Base-by-base conservation (phyloP, 805 yeast genomes). In the Jamesozyma rosinii region DNA sequence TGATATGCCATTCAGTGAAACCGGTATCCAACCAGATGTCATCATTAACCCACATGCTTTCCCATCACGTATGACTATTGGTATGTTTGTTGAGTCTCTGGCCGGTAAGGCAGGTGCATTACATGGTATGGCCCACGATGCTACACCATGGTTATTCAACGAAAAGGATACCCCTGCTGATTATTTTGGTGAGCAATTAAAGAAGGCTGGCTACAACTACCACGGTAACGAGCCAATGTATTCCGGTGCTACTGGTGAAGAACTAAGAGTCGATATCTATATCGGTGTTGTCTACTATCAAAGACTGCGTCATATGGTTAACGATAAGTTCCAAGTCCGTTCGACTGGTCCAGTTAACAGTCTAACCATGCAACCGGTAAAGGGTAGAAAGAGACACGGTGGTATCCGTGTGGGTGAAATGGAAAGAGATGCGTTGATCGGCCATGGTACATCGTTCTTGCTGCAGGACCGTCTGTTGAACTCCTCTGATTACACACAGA, bases 41-140 rank as follows among this genome's bases (percentile, higher is more conserved):
- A 92, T 92, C 60, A 92, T 92, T 60, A 92, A 92, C 64, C 98
- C 98, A 3, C 98, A 90, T 65, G 98, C 97, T 52, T 92, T 90
- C 90, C 98, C 98, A 55, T 90, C 97, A 39, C 92, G 98, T 73
- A 92, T 92, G 98, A 92, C 98, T 11, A 90, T 92, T 66, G 98
- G 98, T 71, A 92, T 92, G 97, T 92, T 92, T 68, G 97, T 92
- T 39, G 98, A 92, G 68, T 83, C 95, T 42, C 68, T 92, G 44
- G 97, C 98, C n/a, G 98, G 98, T 60, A 92, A 92, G 66, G 92
- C 97, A 4, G 98, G 98, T 64, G 95, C 96, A 5, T 69, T 92
- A 57, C 98, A 92, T 54, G 98, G 98, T 58, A 81, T 89, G 61
- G 94, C 97, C 1, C 97, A 90, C 58, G 97, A 92, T 60, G 79